Percentiles rank a stretch among this genome's conserved stretches.
These are phyloP conservation scores for Cephalotrichum gorgonifer DNA, from an alignment of 2,329 filamentous ascomycete species.

Conservation along the genomic window DNA sequence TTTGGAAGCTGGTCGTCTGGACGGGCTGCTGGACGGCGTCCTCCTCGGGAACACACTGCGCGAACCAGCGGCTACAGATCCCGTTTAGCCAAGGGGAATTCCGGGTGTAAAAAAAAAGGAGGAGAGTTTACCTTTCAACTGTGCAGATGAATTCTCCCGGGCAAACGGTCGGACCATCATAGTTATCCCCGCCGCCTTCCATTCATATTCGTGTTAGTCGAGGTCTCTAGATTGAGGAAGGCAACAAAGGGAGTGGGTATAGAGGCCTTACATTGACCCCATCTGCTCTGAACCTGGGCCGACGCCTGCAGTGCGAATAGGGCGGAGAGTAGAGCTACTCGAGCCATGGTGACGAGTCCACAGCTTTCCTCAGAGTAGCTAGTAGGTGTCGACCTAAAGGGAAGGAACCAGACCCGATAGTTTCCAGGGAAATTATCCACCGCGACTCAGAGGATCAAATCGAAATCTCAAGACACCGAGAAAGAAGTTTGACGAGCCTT, in stretches of 20 bases:
- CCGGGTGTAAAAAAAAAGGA: not conserved
- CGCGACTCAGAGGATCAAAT: too few species aligned
- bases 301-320: not conserved
- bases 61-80: conserved; percentile 7
- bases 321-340: not conserved
- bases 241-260: not conserved
- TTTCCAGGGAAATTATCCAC: too few species aligned
- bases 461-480: too few species aligned
- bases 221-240: not conserved
- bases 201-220: not conserved
- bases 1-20: conserved; percentile 7
- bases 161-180: not conserved
- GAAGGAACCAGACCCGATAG: too few species aligned
- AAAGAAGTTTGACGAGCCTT: too few species aligned
- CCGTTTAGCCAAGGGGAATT: not conserved
- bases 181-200: not conserved
- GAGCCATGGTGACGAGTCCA: conserved; percentile 1
- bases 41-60: conserved; percentile 8
- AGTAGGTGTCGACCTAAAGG: too few species aligned
- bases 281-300: not conserved
- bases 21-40: conserved; percentile 3
- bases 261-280: conserved; percentile 1
- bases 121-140: not conserved
- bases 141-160: conserved; percentile 1
- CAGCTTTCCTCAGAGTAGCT: too few species aligned